Conservation (phyloP, 768 basidiomycete genomes). For the Lactarius sp. region DNA sequence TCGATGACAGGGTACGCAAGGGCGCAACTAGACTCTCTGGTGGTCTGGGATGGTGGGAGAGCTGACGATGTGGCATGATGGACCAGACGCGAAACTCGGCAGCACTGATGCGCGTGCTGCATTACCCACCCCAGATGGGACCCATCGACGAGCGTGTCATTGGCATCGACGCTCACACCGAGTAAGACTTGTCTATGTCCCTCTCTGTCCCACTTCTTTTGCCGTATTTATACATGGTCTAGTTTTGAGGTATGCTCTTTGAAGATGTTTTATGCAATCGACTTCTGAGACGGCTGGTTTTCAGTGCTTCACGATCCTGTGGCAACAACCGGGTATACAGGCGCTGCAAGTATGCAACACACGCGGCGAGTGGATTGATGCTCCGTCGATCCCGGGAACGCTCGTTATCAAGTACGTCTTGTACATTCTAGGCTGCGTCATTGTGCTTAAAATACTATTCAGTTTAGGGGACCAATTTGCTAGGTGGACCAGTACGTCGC, state of each 20-base stretch:
- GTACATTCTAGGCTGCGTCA: background rate
- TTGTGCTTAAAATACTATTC: constrained; percentile 25
- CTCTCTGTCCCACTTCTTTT: constrained; percentile 2
- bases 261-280: background rate
- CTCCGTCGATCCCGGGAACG: constrained; percentile 70
- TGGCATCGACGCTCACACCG: constrained; percentile 83
- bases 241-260: constrained; percentile 40
- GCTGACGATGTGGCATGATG: background rate
- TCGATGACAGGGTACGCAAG: constrained; percentile 57
- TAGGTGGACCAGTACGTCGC: constrained; percentile 74
- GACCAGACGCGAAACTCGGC: constrained; percentile 55
- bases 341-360: constrained; percentile 81
- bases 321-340: constrained; percentile 68
- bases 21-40: background rate
- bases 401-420: constrained; percentile 75
- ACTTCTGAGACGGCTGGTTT: background rate
- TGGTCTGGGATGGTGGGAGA: background rate
- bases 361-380: constrained; percentile 75
- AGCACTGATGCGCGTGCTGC: constrained; percentile 59
- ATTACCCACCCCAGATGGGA: constrained; percentile 71
- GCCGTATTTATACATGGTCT: background rate
- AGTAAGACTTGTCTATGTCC: constrained; percentile 42
- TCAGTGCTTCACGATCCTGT: constrained; percentile 84
- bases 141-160: constrained; percentile 58
- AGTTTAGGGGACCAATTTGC: constrained; percentile 86